Evolutionary conservation across 306 rosid genomes (phyloP), one percentile per base, ranked within the genome.

Genomic region (Arachis stenosperma): DNA sequence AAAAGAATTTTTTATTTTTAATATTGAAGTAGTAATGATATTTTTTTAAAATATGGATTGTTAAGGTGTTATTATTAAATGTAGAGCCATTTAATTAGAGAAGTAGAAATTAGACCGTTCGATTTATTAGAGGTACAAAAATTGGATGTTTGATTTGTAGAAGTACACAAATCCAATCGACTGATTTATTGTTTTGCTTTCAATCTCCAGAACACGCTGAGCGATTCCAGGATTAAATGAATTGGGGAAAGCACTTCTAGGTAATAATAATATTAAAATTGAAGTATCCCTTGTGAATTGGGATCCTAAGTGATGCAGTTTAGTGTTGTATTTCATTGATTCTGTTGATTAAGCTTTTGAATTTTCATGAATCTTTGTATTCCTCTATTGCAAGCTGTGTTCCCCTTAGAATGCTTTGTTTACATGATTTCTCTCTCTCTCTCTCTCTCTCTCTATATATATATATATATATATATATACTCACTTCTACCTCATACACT

Each of bases 161-260:
- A 48, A 17, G 17, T 1, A 8, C 74, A 73, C 52, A 47, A 67
- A 11, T 3, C 72, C 58, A 46, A 17, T 0, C 0, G 63, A 63
- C 15, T 1, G 65, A 10, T 73, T 1, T 69, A 10, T 73, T 68
- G 22, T 71, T 64, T 62, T 74, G 9, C 22, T 14, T 44, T 68
- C 13, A 3, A 44, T 76, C 13, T 75, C 65, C 92, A 91, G 98
- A 94, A 94, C 75, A 94, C 98, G 33, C 63, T 86, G 88, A 74
- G 92, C 98, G 30, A 91, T 94, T 81, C 98, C 96, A 0, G 98
- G 98, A 64, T 75, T 94, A 17, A 91, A 84, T 61, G 89, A 94
- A 72, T 68, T 91, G 48, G 98, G 96, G 67, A 93, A 78, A 78
- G 84, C 74, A 81, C 86, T 91, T 52, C 81, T 93, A 70, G 98